Evolutionary conservation across 140 eudicot genomes (phyloP).

Genomic region (Flaveria floridana): DNA sequence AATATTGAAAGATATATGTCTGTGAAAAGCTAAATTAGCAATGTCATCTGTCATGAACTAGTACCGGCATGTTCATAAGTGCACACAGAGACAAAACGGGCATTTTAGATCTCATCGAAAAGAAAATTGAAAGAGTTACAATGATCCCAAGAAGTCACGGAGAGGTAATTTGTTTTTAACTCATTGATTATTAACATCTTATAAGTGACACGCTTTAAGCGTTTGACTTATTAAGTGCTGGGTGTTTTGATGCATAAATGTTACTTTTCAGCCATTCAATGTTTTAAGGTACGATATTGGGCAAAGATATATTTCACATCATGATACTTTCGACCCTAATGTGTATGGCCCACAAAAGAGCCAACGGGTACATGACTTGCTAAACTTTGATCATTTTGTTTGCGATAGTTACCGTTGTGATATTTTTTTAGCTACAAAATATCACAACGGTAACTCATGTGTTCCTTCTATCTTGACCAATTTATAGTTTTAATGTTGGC

Average conservation of each 20-base stretch:
- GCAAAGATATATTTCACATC: slow-evolving; percentile 80
- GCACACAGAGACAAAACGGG: slow-evolving; percentile 89
- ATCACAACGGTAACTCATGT: not conserved
- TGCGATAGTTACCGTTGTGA: not conserved
- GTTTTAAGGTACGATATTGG: slow-evolving; percentile 84
- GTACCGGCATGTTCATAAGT: slow-evolving; percentile 93
- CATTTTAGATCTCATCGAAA: slow-evolving; percentile 67
- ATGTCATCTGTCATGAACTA: slow-evolving; percentile 29
- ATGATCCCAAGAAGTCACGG: slow-evolving; percentile 80
- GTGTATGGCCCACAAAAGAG: slow-evolving; percentile 95
- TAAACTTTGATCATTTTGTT: not conserved
- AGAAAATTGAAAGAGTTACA: slow-evolving; percentile 77
- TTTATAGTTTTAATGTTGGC: not conserved
- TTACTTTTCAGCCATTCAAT: slow-evolving; percentile 74
- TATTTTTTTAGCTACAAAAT: not conserved
- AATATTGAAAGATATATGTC: not conserved
- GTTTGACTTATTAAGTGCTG: not conserved
- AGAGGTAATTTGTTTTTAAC: slow-evolving; percentile 44
- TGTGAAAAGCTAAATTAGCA: not conserved
- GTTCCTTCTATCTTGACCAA: too few relatives aligned
- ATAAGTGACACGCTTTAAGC: not conserved
- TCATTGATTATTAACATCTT: not conserved
- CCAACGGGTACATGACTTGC: slow-evolving; percentile 67
- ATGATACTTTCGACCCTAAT: slow-evolving; percentile 87
- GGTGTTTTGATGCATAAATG: slow-evolving; percentile 12